phyloP scores from a whole-genome alignment of 2,329 filamentous ascomycete species.

The Arthroderma sp. region DNA sequence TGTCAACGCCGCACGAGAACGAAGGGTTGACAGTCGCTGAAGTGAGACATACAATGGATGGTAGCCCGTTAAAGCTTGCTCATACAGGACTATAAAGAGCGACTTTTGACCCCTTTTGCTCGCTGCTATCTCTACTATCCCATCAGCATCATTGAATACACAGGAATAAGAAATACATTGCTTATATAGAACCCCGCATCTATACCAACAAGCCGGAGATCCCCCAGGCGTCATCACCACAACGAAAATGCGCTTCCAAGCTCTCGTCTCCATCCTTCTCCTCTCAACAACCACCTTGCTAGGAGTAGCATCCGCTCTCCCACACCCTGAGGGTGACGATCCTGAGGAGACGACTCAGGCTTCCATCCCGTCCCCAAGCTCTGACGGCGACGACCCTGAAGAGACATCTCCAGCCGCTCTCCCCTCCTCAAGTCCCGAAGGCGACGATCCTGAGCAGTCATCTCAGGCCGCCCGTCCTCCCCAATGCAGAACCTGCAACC shows the following conservation, averaged over 20 bases:
- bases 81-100: too few species aligned
- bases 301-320: slow-evolving; percentile 12
- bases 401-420: slow-evolving; percentile 2
- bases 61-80: too few species aligned
- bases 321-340: background rate
- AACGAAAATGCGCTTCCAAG: slow-evolving; percentile 19
- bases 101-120: too few species aligned
- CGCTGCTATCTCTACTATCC: too few species aligned
- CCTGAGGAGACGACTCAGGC: background rate
- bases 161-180: too few species aligned
- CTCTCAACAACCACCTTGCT: slow-evolving; percentile 13
- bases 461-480: slow-evolving; percentile 8
- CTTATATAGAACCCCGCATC: too few species aligned
- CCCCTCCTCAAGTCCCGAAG: slow-evolving; percentile 3
- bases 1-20: too few species aligned
- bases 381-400: background rate
- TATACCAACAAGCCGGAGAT: too few species aligned
- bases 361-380: slow-evolving; percentile 6
- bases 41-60: too few species aligned
- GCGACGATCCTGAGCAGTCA: background rate
- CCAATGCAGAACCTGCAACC: slow-evolving; percentile 27
- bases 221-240: background rate
- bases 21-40: too few species aligned
- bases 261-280: slow-evolving; percentile 16
- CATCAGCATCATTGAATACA: too few species aligned